Evolutionary conservation across 2,329 filamentous ascomycete genomes (phyloP).

Genomic region (Ascochyta rabiei): DNA sequence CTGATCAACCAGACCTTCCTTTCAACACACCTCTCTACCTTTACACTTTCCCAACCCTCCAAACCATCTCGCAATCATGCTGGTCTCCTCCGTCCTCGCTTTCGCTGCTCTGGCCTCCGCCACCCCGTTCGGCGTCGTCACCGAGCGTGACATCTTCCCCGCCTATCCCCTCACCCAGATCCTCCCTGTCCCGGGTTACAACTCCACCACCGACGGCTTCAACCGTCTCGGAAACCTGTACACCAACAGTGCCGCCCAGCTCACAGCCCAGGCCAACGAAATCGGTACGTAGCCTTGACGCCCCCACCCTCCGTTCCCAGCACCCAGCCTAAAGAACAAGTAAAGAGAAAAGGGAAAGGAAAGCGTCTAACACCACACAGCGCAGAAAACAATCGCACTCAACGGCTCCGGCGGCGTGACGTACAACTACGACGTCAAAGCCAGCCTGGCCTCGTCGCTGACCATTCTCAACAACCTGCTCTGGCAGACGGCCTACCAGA

Average conservation of each 20-base stretch:
- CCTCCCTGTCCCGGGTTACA: constrained; percentile 1
- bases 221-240: not conserved
- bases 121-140: no score
- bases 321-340: no score
- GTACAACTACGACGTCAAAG: not conserved
- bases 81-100: no score
- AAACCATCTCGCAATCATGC: no score
- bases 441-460: not conserved
- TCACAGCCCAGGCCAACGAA: not conserved
- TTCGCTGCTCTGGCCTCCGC: no score
- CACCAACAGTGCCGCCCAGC: not conserved
- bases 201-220: not conserved
- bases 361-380: not conserved
- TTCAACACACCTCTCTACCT: no score
- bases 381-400: not conserved
- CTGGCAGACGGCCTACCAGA: not conserved
- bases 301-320: no score
- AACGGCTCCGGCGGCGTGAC: not conserved
- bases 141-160: no score
- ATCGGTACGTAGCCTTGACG: not conserved
- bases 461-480: not conserved
- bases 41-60: no score
- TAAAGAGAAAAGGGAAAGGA: no score
- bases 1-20: no score
- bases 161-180: not conserved